phyloP scores from a whole-genome alignment of 2,329 filamentous ascomycete species.

The Botrytis tulipae region DNA sequence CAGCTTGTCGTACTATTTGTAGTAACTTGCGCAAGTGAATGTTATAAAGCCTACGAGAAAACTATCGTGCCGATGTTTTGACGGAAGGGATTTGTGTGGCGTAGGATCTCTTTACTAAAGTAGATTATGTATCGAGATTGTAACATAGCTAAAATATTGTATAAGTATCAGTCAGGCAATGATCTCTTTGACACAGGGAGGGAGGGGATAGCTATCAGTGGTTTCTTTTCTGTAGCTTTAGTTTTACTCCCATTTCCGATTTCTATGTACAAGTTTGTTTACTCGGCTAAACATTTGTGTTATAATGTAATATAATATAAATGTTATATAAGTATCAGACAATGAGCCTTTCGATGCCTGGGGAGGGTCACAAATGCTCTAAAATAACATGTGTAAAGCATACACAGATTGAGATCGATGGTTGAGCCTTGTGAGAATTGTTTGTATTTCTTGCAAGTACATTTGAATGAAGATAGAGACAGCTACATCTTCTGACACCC shows the following conservation, averaged over 20 bases:
- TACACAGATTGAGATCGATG: background rate
- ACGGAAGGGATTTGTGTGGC: background rate
- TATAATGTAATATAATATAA: background rate
- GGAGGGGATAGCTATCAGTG: no score
- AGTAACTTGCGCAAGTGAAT: background rate
- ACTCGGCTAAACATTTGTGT: no score
- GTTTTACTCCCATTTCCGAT: no score
- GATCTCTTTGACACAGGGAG: no score
- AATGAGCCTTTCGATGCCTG: background rate
- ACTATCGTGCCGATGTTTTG: background rate
- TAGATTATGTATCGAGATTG: fast-evolving
- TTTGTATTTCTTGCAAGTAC: background rate
- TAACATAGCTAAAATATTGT: background rate
- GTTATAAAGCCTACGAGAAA: background rate
- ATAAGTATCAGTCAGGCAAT: background rate
- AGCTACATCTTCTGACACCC: no score
- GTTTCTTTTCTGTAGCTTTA: no score
- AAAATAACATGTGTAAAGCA: background rate
- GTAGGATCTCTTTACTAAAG: background rate
- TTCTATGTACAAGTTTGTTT: no score
- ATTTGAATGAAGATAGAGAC: background rate
- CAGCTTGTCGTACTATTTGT: background rate
- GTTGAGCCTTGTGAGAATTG: no score
- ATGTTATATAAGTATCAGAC: background rate
- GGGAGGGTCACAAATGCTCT: background rate